Evolutionary conservation across 441 rosid genomes (phyloP).

Genomic region (Brassica balearica): DNA sequence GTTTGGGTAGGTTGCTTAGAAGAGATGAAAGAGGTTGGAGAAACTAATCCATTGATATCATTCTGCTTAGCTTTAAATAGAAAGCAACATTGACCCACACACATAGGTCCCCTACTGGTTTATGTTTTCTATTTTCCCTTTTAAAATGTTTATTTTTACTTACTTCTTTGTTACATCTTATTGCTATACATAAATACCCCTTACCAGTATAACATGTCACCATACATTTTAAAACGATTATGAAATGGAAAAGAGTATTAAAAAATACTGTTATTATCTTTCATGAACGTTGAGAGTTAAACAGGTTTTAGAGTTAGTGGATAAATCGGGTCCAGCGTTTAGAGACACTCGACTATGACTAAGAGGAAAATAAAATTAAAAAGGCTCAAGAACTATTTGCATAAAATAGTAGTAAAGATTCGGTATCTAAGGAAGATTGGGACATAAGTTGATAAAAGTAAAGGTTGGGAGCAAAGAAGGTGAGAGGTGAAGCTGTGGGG

Average conservation of each 20-base stretch:
- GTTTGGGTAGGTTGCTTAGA: constrained; percentile 37
- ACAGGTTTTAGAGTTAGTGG: constrained; percentile 2
- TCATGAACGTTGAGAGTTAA: constrained; percentile 16
- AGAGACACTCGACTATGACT: constrained; percentile 36
- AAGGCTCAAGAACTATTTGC: constrained; percentile 25
- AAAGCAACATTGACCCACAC: constrained; percentile 45
- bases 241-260: background rate
- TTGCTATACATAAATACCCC: constrained; percentile 26
- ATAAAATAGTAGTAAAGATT: constrained; percentile 42
- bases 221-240: background rate
- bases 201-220: constrained; percentile 24
- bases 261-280: background rate
- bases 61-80: constrained; percentile 46
- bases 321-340: constrained; percentile 27
- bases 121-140: constrained; percentile 32
- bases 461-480: constrained; percentile 48
- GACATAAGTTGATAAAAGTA: constrained; percentile 49
- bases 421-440: constrained; percentile 42
- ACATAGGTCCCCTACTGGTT: constrained; percentile 37
- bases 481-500: constrained; percentile 53
- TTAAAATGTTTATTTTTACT: background rate
- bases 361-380: constrained; percentile 7
- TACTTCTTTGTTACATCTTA: constrained; percentile 27
- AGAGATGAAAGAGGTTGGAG: constrained; percentile 39
- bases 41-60: constrained; percentile 44